Conservation (phyloP, 2,329 filamentous ascomycete genomes). For the Cercospora janseana region DNA sequence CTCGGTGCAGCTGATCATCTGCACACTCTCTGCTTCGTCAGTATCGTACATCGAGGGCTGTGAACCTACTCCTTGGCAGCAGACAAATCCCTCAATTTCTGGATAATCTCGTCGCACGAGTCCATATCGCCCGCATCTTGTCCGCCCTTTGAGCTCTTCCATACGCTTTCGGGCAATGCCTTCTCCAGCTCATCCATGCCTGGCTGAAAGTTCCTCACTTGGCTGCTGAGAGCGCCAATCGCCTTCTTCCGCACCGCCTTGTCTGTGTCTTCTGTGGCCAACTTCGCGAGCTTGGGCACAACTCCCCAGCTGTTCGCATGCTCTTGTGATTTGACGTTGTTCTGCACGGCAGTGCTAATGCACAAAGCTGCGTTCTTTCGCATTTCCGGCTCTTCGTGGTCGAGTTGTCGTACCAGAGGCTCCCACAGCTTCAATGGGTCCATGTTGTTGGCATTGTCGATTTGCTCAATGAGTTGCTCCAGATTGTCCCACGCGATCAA, state of each 20-base stretch:
- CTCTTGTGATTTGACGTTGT: constrained; percentile 85
- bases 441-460: constrained; percentile 97
- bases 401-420: constrained; percentile 69
- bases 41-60: constrained; percentile 1
- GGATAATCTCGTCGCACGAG: constrained; percentile 60
- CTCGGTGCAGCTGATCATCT: neutral
- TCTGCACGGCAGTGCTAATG: constrained; percentile 90
- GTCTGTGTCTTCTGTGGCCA: constrained; percentile 61
- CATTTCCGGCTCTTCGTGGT: constrained; percentile 67
- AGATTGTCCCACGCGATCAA: constrained; percentile 90
- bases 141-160: constrained; percentile 51
- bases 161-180: constrained; percentile 61
- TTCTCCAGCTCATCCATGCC: constrained; percentile 65
- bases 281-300: constrained; percentile 65
- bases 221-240: constrained; percentile 81
- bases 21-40: neutral
- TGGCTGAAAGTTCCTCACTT: constrained; percentile 84
- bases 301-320: constrained; percentile 62
- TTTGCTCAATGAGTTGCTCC: constrained; percentile 83
- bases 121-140: constrained; percentile 89
- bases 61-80: constrained; percentile 16
- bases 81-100: constrained; percentile 34
- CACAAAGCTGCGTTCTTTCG: constrained; percentile 91
- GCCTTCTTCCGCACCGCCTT: constrained; percentile 77
- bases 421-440: constrained; percentile 76